Conservation (phyloP, 768 basidiomycete species). For the Rhizopogon salebrosus region DNA sequence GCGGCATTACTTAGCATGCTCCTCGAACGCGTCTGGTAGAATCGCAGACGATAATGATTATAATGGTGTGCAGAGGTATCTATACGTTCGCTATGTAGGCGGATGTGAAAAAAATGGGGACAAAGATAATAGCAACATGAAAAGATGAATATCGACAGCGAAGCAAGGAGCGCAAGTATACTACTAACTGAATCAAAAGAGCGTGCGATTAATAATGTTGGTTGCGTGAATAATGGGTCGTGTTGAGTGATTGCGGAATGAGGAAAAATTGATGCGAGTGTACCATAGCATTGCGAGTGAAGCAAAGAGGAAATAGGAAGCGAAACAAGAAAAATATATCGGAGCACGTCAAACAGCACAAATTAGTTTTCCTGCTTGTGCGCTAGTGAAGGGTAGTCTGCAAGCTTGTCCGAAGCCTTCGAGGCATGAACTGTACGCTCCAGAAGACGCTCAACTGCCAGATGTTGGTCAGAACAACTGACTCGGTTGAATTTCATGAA, state of each 20-base stretch:
- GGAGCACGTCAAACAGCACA: slow-evolving; percentile 5
- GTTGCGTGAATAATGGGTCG: slow-evolving; percentile 26
- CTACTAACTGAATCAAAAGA: slow-evolving; percentile 18
- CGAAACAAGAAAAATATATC: slow-evolving; percentile 7
- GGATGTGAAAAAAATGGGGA: slow-evolving; percentile 1
- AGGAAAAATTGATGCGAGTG: slow-evolving; percentile 25
- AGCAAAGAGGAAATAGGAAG: slow-evolving; percentile 12
- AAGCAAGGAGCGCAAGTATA: slow-evolving; percentile 21
- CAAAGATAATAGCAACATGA: slow-evolving; percentile 16
- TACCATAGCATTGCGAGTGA: slow-evolving; percentile 34
- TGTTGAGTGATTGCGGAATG: slow-evolving; percentile 26
- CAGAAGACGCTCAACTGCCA: slow-evolving; percentile 63
- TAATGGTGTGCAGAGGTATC: slow-evolving; percentile 8
- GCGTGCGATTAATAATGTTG: slow-evolving; percentile 32
- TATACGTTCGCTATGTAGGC: slow-evolving; percentile 13
- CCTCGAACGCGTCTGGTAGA: too few relatives aligned
- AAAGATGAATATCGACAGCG: slow-evolving; percentile 27
- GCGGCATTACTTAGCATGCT: slow-evolving; percentile 1
- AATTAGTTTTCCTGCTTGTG: slow-evolving; percentile 19
- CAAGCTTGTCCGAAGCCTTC: slow-evolving; percentile 24
- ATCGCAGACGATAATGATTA: slow-evolving; percentile 11
- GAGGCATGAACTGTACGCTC: slow-evolving; percentile 40
- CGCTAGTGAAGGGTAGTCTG: slow-evolving; percentile 25
- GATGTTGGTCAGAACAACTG: slow-evolving; percentile 1
- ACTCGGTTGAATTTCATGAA: slow-evolving; percentile 5